phyloP scores from a whole-genome alignment of 1,284 basidiomycete genomes.

The Ustilago loliicola region DNA sequence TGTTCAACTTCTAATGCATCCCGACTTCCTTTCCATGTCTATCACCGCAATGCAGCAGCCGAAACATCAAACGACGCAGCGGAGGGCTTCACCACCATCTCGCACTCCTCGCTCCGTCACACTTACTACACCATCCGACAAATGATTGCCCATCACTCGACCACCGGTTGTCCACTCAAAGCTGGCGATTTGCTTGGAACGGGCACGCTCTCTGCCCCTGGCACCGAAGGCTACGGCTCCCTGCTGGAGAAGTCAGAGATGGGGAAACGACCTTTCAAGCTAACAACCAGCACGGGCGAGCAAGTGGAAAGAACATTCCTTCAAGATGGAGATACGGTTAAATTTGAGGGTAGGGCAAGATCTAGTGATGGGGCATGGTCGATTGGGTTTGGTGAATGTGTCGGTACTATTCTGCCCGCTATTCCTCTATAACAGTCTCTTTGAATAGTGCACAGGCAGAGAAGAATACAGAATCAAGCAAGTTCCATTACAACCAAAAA shows the following conservation, averaged over 20 bases:
- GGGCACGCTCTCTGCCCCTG: slow-evolving; percentile 42
- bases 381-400: slow-evolving; percentile 40
- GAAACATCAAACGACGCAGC: neutral
- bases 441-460: neutral
- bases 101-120: slow-evolving; percentile 25
- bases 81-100: slow-evolving; percentile 3
- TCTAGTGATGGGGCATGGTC: neutral
- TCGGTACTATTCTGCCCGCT: slow-evolving; percentile 21
- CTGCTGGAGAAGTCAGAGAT: slow-evolving; percentile 31
- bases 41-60: neutral
- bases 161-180: slow-evolving; percentile 38
- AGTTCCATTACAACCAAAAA: slow-evolving; percentile 8
- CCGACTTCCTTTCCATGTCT: too few relatives aligned
- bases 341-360: slow-evolving; percentile 7
- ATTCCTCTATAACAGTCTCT: slow-evolving; percentile 11
- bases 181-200: slow-evolving; percentile 43
- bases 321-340: slow-evolving; percentile 32
- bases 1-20: neutral
- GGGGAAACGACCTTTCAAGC: slow-evolving; percentile 14
- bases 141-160: slow-evolving; percentile 52
- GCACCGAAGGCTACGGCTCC: slow-evolving; percentile 21
- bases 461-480: neutral
- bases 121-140: slow-evolving; percentile 49
- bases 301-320: slow-evolving; percentile 24
- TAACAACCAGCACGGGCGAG: neutral